Percentiles rank a stretch among this genome's conserved stretches.
phyloP scores from a whole-genome alignment of 352 stramenopile species.

The Salisapilia sapeloensis region DNA sequence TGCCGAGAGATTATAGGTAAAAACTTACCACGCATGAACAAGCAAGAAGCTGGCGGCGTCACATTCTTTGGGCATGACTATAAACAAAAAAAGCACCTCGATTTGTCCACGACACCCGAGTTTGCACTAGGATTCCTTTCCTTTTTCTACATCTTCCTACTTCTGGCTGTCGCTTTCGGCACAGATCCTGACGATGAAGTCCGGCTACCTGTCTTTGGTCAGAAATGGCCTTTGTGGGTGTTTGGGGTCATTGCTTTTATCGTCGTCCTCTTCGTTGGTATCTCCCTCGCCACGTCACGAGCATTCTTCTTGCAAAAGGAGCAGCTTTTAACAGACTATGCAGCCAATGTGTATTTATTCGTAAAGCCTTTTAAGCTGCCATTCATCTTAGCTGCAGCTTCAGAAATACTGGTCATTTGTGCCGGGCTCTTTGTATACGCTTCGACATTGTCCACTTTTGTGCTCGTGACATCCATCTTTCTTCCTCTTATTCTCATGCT shows the following conservation, averaged over 20 bases:
- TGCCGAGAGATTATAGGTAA: constrained; percentile 71
- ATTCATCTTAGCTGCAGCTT: constrained; percentile 62
- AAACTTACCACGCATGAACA: constrained; percentile 66
- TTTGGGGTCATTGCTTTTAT: constrained; percentile 75
- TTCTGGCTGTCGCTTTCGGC: constrained; percentile 60
- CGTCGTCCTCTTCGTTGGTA: constrained; percentile 55
- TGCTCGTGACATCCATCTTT: constrained; percentile 63
- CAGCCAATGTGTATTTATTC: constrained; percentile 59
- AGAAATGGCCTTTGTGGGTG: constrained; percentile 71
- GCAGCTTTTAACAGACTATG: constrained; percentile 59
- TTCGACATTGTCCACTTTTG: constrained; percentile 56
- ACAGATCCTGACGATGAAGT: constrained; percentile 27
- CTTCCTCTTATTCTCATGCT: constrained; percentile 62
- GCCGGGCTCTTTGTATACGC: constrained; percentile 68
- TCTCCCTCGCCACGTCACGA: constrained; percentile 54
- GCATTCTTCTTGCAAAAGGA: constrained; percentile 71
- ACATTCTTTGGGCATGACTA: constrained; percentile 75
- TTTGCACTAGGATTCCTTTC: constrained; percentile 70
- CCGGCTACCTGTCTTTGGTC: constrained; percentile 27
- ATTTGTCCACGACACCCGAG: constrained; percentile 61
- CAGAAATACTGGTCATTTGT: constrained; percentile 68
- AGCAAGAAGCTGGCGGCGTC: constrained; percentile 61
- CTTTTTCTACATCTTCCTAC: constrained; percentile 75
- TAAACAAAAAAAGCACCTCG: constrained; percentile 36
- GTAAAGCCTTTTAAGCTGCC: constrained; percentile 36